Percentiles rank a stretch among this genome's conserved stretches.
Conservation (phyloP, 768 basidiomycete genomes). For the Hericium rajendrae region DNA sequence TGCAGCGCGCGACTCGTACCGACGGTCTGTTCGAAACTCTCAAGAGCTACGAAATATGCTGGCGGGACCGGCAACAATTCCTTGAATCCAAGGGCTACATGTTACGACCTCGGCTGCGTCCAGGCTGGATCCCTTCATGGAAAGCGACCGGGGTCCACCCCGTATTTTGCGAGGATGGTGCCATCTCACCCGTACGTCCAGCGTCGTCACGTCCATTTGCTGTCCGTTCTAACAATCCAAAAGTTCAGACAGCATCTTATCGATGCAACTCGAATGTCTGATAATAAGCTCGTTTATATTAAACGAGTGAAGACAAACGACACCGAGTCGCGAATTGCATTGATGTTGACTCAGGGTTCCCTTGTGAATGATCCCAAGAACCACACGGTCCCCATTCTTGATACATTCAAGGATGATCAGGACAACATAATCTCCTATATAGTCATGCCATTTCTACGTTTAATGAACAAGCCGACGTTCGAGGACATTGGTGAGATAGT, state of each 20-base stretch:
- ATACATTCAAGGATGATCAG: background rate
- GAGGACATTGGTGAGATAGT: background rate
- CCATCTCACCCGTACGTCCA: background rate
- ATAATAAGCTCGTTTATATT: constrained; percentile 20
- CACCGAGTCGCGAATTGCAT: constrained; percentile 12
- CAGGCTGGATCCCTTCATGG: constrained; percentile 15
- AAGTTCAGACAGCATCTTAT: constrained; percentile 6
- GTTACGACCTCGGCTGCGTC: constrained; percentile 8
- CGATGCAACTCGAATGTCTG: constrained; percentile 24
- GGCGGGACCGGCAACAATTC: constrained; percentile 9
- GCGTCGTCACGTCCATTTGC: background rate
- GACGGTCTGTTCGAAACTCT: background rate
- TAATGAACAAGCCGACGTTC: background rate
- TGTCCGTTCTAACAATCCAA: background rate
- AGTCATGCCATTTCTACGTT: constrained; percentile 10
- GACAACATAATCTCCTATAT: constrained; percentile 3
- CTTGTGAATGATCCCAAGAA: background rate
- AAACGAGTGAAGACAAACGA: constrained; percentile 16
- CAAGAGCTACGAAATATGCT: background rate
- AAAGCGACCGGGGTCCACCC: background rate
- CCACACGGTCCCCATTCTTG: constrained; percentile 9
- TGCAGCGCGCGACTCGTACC: too few relatives aligned
- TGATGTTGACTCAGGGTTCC: background rate
- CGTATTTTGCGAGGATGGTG: background rate
- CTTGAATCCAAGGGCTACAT: constrained; percentile 11